phyloP scores from a whole-genome alignment of 805 yeast species.

The Starmerella bacillaris region DNA sequence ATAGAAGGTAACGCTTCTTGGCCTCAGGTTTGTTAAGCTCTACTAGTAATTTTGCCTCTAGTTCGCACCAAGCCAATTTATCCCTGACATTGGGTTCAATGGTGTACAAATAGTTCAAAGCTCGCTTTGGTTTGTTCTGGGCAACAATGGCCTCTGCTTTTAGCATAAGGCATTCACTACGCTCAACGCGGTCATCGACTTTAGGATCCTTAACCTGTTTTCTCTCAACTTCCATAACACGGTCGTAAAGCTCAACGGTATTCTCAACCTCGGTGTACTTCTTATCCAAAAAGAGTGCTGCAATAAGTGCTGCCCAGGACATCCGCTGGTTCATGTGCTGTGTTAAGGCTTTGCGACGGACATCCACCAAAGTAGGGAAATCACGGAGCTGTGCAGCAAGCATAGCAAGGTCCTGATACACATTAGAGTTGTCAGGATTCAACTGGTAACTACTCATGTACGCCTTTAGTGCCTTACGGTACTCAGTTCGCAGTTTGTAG shows the following conservation, averaged over 20 bases:
- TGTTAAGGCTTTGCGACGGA: slow-evolving; percentile 54
- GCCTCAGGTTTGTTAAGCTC: slow-evolving; percentile 40
- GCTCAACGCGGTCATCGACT: slow-evolving; percentile 43
- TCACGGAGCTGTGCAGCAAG: slow-evolving; percentile 70
- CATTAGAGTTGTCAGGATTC: slow-evolving; percentile 61
- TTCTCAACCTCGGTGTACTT: slow-evolving; percentile 52
- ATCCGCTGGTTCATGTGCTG: slow-evolving; percentile 24
- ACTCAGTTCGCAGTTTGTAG: slow-evolving; percentile 51
- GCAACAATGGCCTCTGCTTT: slow-evolving; percentile 49
- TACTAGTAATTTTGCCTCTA: slow-evolving; percentile 44
- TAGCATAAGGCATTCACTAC: slow-evolving; percentile 62
- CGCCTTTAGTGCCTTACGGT: slow-evolving; percentile 61
- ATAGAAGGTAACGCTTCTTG: slow-evolving; percentile 47
- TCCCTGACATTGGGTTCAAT: slow-evolving; percentile 25
- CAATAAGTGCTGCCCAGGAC: slow-evolving; percentile 18
- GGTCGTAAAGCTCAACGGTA: slow-evolving; percentile 61
- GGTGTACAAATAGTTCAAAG: slow-evolving; percentile 41
- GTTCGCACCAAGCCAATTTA: slow-evolving; percentile 41
- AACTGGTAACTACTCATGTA: slow-evolving; percentile 55
- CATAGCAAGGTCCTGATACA: slow-evolving; percentile 64
- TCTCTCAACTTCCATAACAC: slow-evolving; percentile 36
- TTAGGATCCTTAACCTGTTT: slow-evolving; percentile 22
- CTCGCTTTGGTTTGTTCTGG: slow-evolving; percentile 44
- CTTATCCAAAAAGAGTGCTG: slow-evolving; percentile 62
- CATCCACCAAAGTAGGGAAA: slow-evolving; percentile 38